Base-by-base conservation (phyloP, 1,284 basidiomycete species). In the Sporisorium reilianum region DNA sequence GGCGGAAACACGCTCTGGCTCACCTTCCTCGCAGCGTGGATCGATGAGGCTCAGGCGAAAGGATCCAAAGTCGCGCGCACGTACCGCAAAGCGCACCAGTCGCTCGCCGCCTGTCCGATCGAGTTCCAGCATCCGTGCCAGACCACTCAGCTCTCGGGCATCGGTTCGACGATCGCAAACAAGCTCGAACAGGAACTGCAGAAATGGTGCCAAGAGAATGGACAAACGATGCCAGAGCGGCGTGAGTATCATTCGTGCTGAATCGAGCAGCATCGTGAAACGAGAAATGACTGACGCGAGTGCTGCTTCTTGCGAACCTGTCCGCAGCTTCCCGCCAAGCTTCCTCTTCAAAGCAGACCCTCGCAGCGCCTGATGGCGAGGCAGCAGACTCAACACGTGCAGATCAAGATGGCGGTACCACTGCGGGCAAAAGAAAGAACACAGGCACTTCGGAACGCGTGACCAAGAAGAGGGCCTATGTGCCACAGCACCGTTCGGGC, bases 401-500 rank as follows among this genome's bases (percentile, higher is more conserved):
- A 9, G 42, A 30, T 23, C 26, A 42, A 34, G 49, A 32, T 42
- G n/a, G 28, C 5, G 5, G 28, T 30, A 30, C n/a, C 10, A 16
- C 52, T 3, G 22, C 52, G 3, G 16, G 42, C 11, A 73, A 63
- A 25, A 28, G 60, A n/a, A 66, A 60, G 22, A 62, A 62, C 20
- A 16, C 52, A 26, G 50, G 34, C 42, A 36, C 60, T 26, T 59
- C 59, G 45, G 66, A 61, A 53, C 54, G 64, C 8, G 46, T 44
- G 44, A 51, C 62, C n/a, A 64, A 72, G 38, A 83, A 81, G 25
- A 46, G 65, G 16, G 64, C 69, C 22, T 84, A 83, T 32, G 64
- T 84, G 11, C 83, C 83, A 10, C 77, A 75, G 36, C 71, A 63
- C 23, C 80, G 83, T 3, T 80, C 81, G 0, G 83, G 83, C 2